These are phyloP conservation scores for Solanum pinnatisectum DNA, from an alignment of 257 asterid species.

Conservation along the genomic window DNA sequence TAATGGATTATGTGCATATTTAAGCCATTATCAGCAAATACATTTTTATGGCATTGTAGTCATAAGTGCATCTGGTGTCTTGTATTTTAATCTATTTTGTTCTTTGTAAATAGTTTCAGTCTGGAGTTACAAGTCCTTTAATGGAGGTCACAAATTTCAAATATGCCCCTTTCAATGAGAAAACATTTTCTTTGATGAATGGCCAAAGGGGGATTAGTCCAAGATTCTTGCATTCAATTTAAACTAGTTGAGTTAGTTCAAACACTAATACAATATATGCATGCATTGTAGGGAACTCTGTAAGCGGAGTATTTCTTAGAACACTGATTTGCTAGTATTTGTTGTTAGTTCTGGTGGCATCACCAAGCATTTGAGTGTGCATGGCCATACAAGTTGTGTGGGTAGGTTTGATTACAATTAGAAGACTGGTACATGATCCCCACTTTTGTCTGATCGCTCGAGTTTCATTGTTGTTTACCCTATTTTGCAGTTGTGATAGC, in stretches of 20 bases:
- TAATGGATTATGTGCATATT: slow-evolving; percentile 11
- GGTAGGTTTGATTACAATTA: neutral
- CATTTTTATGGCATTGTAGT: neutral
- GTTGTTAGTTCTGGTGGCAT: neutral
- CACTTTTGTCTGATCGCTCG: neutral
- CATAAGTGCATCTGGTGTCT: neutral
- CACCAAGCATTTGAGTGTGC: neutral
- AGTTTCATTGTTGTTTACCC: neutral
- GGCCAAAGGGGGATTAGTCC: neutral
- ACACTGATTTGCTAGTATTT: neutral
- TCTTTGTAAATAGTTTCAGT: neutral
- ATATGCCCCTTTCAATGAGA: neutral
- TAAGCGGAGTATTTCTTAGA: neutral
- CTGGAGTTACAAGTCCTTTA: neutral
- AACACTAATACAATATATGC: neutral
- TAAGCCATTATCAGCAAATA: neutral
- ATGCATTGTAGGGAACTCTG: neutral
- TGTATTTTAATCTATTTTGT: neutral
- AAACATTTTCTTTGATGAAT: neutral
- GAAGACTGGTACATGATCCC: neutral
- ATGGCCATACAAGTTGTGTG: neutral
- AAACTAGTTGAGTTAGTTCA: neutral
- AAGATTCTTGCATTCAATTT: neutral
- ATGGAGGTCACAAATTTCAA: neutral
- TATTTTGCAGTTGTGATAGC: neutral